Evolutionary conservation across 352 stramenopile species (phyloP), one percentile per base, ranked within the genome.

Genomic region (Phytophthora hybrid): DNA sequence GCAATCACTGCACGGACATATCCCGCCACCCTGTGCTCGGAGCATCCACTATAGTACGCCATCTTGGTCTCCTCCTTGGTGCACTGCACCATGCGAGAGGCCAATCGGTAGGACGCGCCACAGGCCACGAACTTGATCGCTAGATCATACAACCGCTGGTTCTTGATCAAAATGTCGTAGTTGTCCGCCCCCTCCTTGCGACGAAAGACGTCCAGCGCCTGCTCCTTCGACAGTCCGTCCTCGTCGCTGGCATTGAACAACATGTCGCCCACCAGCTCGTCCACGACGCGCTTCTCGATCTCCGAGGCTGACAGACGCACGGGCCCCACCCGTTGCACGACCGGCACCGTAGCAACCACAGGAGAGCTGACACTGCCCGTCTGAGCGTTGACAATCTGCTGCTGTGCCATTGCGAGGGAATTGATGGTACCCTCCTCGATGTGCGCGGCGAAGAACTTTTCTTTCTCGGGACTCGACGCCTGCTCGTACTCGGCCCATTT

Each of bases 401-500:
- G 80, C 53, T 81, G 59, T 13, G 59, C 62, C 11, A 75, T n/a
- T 23, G 65, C 71, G 53, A 82, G 51, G 37, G 76, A 71, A 41
- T 77, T 74, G 4, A 80, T 73, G 11, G 77, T 69, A 16, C 60
- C 64, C 53, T 82, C 79, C 16, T 87, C 78, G 16, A 82, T 70
- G 58, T 83, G 73, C 21, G 59, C 55, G 0, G 76, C 71, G 34
- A 90, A 87, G 74, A 90, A 88, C 47, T 82, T 73, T 31, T 88
- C 79, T 63, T 92, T 92, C 52, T 90, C 82, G n/a, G 71, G 59
- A 47, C 66, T 78, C 6, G 79, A 76, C n/a, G 77, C 78, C 21
- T 78, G 77, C 62, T 90, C 81, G 69, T 92, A 92, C 63, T 86
- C 82, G 62, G 73, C 61, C 85, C 85, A 92, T 57, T 88, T 88